Evolutionary conservation across 768 basidiomycete genomes (phyloP).

Genomic region (Boletus insuetus): DNA sequence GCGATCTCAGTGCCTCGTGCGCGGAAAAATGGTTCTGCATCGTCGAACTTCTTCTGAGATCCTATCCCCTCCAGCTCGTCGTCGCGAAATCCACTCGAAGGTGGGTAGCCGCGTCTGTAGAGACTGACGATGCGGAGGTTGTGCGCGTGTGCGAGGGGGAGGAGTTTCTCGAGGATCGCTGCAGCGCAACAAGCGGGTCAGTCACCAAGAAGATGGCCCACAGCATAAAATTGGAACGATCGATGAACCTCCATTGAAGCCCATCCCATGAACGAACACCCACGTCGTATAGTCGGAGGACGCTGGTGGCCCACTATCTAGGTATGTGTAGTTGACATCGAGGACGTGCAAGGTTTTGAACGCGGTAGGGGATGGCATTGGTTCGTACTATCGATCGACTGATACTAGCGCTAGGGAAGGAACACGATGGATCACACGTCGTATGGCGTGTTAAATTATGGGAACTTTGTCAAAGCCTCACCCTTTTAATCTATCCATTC

Average conservation of each 20-base stretch:
- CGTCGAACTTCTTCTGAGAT: slow-evolving; percentile 12
- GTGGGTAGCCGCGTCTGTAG: slow-evolving; percentile 26
- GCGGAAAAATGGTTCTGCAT: slow-evolving; percentile 13
- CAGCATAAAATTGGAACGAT: not conserved
- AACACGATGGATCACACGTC: no score
- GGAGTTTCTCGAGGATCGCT: slow-evolving; percentile 16
- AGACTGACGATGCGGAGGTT: slow-evolving; percentile 24
- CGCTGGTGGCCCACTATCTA: slow-evolving; percentile 18
- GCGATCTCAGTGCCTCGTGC: slow-evolving; percentile 18
- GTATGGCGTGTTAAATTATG: no score
- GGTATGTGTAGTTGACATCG: slow-evolving; percentile 15
- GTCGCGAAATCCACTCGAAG: slow-evolving; percentile 24
- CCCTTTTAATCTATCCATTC: no score
- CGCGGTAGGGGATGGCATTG: not conserved
- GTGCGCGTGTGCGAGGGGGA: slow-evolving; percentile 21
- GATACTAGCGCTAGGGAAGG: no score
- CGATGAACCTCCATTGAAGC: slow-evolving; percentile 19
- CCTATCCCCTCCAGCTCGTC: slow-evolving; percentile 12
- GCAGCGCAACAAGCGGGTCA: not conserved
- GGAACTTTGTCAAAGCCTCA: no score
- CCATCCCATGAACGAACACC: slow-evolving; percentile 21
- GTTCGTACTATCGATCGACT: not conserved
- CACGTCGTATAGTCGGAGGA: slow-evolving; percentile 20
- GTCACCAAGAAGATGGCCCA: not conserved
- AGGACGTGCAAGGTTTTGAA: slow-evolving; percentile 13